Evolutionary conservation across 2,329 filamentous ascomycete species (phyloP).

Genomic region (Xenoacremonium recifei): DNA sequence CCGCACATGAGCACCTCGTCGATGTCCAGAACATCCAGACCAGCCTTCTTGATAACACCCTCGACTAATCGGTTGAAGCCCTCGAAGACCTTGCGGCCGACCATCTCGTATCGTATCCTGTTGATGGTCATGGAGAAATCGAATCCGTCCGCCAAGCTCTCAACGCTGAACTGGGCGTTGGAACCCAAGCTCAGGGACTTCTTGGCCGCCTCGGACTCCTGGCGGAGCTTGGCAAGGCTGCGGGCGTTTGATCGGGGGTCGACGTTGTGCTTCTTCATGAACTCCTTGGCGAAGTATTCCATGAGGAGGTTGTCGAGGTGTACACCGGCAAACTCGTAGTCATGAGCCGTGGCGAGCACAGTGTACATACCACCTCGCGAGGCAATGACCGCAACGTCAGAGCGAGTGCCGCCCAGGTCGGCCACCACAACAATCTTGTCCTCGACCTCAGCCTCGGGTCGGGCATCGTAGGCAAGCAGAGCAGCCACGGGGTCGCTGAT

Average conservation of each 20-base stretch:
- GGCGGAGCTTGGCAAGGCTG: constrained; percentile 86
- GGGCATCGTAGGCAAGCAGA: constrained; percentile 86
- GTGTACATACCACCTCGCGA: constrained; percentile 96
- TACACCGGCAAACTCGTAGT: constrained; percentile 88
- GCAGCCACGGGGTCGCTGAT: constrained; percentile 90
- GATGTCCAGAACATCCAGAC: constrained; percentile 86
- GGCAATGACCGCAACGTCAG: constrained; percentile 86
- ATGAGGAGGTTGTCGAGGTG: constrained; percentile 88
- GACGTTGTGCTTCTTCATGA: constrained; percentile 91
- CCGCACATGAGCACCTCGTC: constrained; percentile 93
- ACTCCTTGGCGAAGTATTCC: constrained; percentile 98
- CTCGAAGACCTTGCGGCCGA: constrained; percentile 81
- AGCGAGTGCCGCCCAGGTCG: constrained; percentile 88
- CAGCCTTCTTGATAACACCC: constrained; percentile 85
- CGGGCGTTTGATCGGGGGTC: constrained; percentile 82
- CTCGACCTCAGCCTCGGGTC: constrained; percentile 67
- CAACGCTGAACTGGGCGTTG: constrained; percentile 89
- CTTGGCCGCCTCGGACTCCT: constrained; percentile 88
- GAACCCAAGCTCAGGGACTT: constrained; percentile 85
- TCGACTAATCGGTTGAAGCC: constrained; percentile 85
- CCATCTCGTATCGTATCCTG: constrained; percentile 86
- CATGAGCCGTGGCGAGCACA: constrained; percentile 87
- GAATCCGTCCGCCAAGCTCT: constrained; percentile 82
- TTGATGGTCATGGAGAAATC: constrained; percentile 94
- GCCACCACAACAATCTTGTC: constrained; percentile 93